Base-by-base conservation (phyloP, 2,329 filamentous ascomycete genomes). In the Colletotrichum sp. region DNA sequence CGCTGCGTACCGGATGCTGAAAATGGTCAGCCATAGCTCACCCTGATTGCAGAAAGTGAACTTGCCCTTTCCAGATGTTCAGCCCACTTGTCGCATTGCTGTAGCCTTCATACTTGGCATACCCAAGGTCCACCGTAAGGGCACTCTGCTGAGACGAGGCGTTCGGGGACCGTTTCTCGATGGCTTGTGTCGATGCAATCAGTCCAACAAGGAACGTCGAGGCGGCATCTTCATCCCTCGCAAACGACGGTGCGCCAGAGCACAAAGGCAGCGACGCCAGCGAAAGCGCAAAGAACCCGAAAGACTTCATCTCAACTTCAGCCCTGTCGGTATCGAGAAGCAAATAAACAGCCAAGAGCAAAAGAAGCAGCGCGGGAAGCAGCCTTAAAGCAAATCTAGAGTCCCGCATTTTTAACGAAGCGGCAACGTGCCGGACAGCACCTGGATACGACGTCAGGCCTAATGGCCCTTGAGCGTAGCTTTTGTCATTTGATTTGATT, bases 51-150 rank as follows among this genome's bases (percentile, higher is more conserved):
- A 32, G 4, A 48, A 8, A 59, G 14, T 7, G 21, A 24, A n/a
- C 75, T 63, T 82, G 87, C 87, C 88, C 87, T 80, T 85, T 87
- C 82, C 84, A 90, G 32, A 84, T 80, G 72, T 89, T 88, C 12
- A 89, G 66, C 3, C 83, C 82, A 0, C 14, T 55, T 0, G 83
- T 82, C 6, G 80, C 24, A 75, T 89, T 83, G 55, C 84, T 81
- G 39, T 80, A 82, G 12, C 88, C 89, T 75, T 86, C 80, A 76
- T 90, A 90, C 24, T 81, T 81, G 10, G 83, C 83, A 72, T 90
- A 90, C 10, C 84, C 87, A 2, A 89, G 79, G 77, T 89, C 84
- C 26, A 89, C 86, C 8, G 24, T 3, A 5, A 59, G 59, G 3
- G 10, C 24, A 2, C 21, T n/a, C 2, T 13, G 68, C 26, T 43